These are phyloP conservation scores for Coprinopsis strossmayeri DNA, from an alignment of 768 basidiomycete species.

Conservation along the genomic window DNA sequence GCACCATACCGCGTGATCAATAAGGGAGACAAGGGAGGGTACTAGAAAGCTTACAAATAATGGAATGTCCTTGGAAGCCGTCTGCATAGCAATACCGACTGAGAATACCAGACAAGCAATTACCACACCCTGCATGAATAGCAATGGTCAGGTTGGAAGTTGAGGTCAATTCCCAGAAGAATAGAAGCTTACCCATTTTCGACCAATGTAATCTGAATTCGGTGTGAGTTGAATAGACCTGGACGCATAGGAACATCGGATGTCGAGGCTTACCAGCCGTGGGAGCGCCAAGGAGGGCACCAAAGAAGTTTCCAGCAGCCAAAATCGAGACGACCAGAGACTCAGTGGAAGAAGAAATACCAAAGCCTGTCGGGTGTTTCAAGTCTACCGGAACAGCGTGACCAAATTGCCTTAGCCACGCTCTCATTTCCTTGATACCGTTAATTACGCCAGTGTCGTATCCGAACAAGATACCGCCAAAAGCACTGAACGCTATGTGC, in stretches of 20 bases:
- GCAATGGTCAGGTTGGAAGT: too few species aligned
- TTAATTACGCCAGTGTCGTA: slow-evolving; percentile 85
- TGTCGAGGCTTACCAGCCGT: slow-evolving; percentile 25
- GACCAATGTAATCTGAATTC: slow-evolving; percentile 30
- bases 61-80: slow-evolving; percentile 42
- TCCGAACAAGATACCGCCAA: slow-evolving; percentile 48
- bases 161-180: too few species aligned
- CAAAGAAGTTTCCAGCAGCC: slow-evolving; percentile 84
- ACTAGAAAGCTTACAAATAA: slow-evolving; percentile 53
- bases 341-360: slow-evolving; percentile 42
- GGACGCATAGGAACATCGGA: slow-evolving; percentile 25
- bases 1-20: too few species aligned
- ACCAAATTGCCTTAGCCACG: slow-evolving; percentile 51
- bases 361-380: slow-evolving; percentile 23
- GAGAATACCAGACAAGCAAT: slow-evolving; percentile 54
- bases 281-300: slow-evolving; percentile 45
- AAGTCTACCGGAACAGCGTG: slow-evolving; percentile 12
- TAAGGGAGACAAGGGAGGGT: too few species aligned
- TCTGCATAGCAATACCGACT: slow-evolving; percentile 63
- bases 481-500: slow-evolving; percentile 41
- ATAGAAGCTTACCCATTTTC: too few species aligned
- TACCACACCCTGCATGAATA: too few species aligned
- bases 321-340: slow-evolving; percentile 56
- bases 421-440: slow-evolving; percentile 63
- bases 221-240: not conserved